phyloP scores from a whole-genome alignment of 805 yeast species.

The Teunomyces lycoperdinae region DNA sequence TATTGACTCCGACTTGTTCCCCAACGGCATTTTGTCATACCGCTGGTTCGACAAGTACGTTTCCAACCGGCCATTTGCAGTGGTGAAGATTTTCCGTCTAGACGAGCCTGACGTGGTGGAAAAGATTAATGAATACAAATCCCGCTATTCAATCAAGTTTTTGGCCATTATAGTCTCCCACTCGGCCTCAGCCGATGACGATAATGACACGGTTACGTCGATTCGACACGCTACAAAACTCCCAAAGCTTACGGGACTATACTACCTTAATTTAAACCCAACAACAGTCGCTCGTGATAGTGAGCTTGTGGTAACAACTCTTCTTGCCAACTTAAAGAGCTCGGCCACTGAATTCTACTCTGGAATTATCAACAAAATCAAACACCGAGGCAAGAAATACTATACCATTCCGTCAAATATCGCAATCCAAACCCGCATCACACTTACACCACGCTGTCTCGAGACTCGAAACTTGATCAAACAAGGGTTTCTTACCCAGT shows the following conservation, averaged over 20 bases:
- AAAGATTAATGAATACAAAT: constrained; percentile 7
- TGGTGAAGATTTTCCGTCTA: constrained; percentile 19
- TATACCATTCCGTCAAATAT: constrained; percentile 30
- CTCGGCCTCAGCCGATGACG: constrained; percentile 16
- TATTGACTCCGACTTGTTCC: constrained; percentile 25
- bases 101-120: constrained; percentile 10
- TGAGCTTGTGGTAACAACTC: constrained; percentile 28
- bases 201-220: constrained; percentile 20
- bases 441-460: constrained; percentile 34
- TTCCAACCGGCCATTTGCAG: constrained; percentile 30
- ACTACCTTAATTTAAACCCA: constrained; percentile 18
- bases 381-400: constrained; percentile 35
- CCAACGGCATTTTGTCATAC: constrained; percentile 26
- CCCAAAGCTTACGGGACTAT: constrained; percentile 28
- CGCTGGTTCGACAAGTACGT: constrained; percentile 38
- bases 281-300: constrained; percentile 23
- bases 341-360: constrained; percentile 34
- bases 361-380: constrained; percentile 28
- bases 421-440: constrained; percentile 25
- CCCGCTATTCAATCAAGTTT: constrained; percentile 13
- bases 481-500: constrained; percentile 33
- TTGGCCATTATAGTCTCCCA: constrained; percentile 22
- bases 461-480: constrained; percentile 39
- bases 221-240: constrained; percentile 29
- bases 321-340: constrained; percentile 28